A percentile compares a stretch with the other conserved stretches of the same genome.
Conservation (phyloP, 2,329 filamentous ascomycete species). For the Arachnomyces sp. region DNA sequence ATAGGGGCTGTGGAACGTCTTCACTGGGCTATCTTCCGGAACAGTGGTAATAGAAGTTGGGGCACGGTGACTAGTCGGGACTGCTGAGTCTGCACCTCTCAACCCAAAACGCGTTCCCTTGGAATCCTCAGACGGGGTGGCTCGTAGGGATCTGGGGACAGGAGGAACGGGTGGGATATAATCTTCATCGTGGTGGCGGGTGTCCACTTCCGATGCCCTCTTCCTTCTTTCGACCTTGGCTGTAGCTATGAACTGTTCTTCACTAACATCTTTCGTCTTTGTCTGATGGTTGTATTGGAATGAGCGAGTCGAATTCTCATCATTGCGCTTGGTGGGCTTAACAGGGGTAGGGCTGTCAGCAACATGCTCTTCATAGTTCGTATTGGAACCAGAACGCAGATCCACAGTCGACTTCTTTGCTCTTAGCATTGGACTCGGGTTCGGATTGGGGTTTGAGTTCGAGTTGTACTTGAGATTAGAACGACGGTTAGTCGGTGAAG, state of each 20-base stretch:
- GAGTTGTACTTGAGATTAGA: slow-evolving; percentile 1
- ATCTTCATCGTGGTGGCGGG: slow-evolving; percentile 16
- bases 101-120: background rate
- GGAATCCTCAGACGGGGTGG: slow-evolving; percentile 17
- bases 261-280: slow-evolving; percentile 16
- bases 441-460: slow-evolving; percentile 11
- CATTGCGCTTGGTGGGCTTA: background rate
- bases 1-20: slow-evolving; percentile 11
- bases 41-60: too few relatives aligned
- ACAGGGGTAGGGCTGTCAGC: background rate
- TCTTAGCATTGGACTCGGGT: slow-evolving; percentile 9
- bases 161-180: slow-evolving; percentile 35
- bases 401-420: slow-evolving; percentile 11
- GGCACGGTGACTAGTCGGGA: too few relatives aligned
- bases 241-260: background rate
- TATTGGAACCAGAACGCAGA: slow-evolving; percentile 3
- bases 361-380: background rate
- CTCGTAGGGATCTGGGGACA: slow-evolving; percentile 21
- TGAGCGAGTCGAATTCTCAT: slow-evolving; percentile 1
- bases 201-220: slow-evolving; percentile 8
- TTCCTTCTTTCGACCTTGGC: background rate
- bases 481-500: too few relatives aligned
- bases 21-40: slow-evolving; percentile 2
- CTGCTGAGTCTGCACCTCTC: too few relatives aligned
- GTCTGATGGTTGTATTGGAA: background rate